These are phyloP conservation scores for Blastobotrys parvus DNA, from an alignment of 805 yeast species.

Conservation along the genomic window DNA sequence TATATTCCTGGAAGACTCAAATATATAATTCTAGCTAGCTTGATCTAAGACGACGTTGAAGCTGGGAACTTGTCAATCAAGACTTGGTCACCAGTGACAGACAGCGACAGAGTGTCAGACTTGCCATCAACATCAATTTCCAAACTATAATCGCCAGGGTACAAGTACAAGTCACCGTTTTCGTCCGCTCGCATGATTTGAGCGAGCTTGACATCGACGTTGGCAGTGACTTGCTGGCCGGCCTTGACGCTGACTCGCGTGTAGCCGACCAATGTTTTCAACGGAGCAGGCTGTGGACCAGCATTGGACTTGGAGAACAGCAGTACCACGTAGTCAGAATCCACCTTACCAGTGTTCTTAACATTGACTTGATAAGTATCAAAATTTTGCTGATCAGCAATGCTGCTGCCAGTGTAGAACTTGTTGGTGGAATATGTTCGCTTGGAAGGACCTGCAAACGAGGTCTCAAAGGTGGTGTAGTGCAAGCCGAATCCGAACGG, in stretches of 20 bases:
- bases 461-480: slow-evolving; percentile 7
- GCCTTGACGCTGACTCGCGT: slow-evolving; percentile 5
- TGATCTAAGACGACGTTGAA: too few relatives aligned
- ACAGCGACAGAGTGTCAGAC: background rate
- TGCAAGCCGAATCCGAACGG: slow-evolving; percentile 11
- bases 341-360: slow-evolving; percentile 5
- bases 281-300: slow-evolving; percentile 10
- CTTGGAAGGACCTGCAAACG: background rate
- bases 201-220: slow-evolving; percentile 4
- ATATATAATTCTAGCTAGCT: too few relatives aligned
- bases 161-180: slow-evolving; percentile 6
- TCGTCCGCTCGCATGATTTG: slow-evolving; percentile 6
- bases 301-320: slow-evolving; percentile 4
- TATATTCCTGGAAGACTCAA: too few relatives aligned
- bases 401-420: background rate
- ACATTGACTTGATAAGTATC: background rate
- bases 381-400: background rate
- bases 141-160: slow-evolving; percentile 8
- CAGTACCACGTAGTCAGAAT: slow-evolving; percentile 8
- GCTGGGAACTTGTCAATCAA: slow-evolving; percentile 1
- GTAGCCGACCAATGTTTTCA: slow-evolving; percentile 6
- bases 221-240: slow-evolving; percentile 1
- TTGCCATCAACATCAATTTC: slow-evolving; percentile 5
- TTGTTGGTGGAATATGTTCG: slow-evolving; percentile 3
- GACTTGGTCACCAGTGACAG: background rate